These are phyloP conservation scores for Ustilago tritici DNA, from an alignment of 1,284 basidiomycete species.

Conservation along the genomic window DNA sequence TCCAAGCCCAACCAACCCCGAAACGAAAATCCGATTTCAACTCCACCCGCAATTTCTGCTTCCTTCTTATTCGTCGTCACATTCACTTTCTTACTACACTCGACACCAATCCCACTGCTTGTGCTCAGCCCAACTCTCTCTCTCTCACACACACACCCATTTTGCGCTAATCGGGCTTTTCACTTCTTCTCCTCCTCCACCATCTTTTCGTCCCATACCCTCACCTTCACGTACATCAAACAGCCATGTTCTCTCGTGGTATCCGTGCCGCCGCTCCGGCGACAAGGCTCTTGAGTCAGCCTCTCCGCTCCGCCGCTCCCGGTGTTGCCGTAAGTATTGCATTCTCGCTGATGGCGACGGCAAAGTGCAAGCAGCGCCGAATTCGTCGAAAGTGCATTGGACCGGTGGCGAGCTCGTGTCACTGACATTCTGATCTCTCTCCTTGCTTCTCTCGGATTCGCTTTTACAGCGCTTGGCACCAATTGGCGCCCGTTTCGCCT, in stretches of 20 bases:
- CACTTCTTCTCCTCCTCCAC: neutral
- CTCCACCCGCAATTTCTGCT: constrained; percentile 35
- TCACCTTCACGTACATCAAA: constrained; percentile 14
- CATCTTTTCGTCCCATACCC: constrained; percentile 11
- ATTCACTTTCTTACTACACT: constrained; percentile 13
- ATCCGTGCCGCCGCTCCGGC: constrained; percentile 58
- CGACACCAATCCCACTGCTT: constrained; percentile 1
- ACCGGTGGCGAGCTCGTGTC: constrained; percentile 3
- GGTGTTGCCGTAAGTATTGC: constrained; percentile 55
- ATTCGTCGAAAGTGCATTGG: neutral
- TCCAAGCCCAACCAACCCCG: neutral
- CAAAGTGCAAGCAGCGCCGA: neutral
- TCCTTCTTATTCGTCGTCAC: constrained; percentile 25
- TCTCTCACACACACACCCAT: constrained; percentile 4
- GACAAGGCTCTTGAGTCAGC: constrained; percentile 59
- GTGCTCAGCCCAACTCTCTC: constrained; percentile 3
- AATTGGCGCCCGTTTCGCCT: constrained; percentile 57
- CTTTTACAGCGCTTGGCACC: constrained; percentile 52
- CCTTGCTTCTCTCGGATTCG: neutral
- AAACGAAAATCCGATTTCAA: constrained; percentile 11
- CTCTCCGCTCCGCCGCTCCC: constrained; percentile 56
- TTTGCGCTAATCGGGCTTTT: constrained; percentile 2
- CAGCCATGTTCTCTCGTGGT: constrained; percentile 57
- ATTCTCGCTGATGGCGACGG: neutral
- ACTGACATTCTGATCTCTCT: constrained; percentile 12